Evolutionary conservation across 2,329 filamentous ascomycete species (phyloP).

Genomic region (Clonostachys sp.): DNA sequence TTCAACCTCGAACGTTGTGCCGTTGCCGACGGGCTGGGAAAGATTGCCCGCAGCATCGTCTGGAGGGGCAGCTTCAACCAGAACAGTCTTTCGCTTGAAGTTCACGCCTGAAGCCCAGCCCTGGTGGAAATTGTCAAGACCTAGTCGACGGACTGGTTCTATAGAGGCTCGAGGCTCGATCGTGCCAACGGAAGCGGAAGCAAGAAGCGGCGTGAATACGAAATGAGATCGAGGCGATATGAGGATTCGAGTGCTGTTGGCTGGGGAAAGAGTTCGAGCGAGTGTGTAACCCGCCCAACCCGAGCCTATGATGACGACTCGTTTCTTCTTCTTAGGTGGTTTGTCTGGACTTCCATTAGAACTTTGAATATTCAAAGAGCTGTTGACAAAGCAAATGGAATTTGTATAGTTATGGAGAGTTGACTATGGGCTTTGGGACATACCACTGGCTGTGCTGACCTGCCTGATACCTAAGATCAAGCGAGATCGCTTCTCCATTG

Average conservation of each 20-base stretch:
- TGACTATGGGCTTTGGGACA: no score
- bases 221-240: conserved; percentile 88
- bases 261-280: conserved; percentile 64
- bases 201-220: conserved; percentile 83
- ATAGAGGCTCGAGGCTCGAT: conserved; percentile 82
- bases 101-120: conserved; percentile 80
- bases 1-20: conserved; percentile 57
- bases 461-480: no score
- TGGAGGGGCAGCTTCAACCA: conserved; percentile 64
- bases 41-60: conserved; percentile 30
- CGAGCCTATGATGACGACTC: conserved; percentile 70
- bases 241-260: conserved; percentile 68
- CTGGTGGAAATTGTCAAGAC: conserved; percentile 67
- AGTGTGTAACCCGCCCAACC: conserved; percentile 79
- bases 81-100: conserved; percentile 67
- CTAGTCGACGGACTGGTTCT: conserved; percentile 70
- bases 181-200: conserved; percentile 79
- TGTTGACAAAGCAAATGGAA: no score
- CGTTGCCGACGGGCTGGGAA: conserved; percentile 10
- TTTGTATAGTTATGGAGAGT: no score
- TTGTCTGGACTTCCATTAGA: no score
- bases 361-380: no score
- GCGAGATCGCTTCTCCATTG: no score
- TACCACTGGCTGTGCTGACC: no score
- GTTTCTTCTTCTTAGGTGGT: conserved; percentile 30